phyloP scores from a whole-genome alignment of 345 rosid species.

The Crucihimalaya himalaica region DNA sequence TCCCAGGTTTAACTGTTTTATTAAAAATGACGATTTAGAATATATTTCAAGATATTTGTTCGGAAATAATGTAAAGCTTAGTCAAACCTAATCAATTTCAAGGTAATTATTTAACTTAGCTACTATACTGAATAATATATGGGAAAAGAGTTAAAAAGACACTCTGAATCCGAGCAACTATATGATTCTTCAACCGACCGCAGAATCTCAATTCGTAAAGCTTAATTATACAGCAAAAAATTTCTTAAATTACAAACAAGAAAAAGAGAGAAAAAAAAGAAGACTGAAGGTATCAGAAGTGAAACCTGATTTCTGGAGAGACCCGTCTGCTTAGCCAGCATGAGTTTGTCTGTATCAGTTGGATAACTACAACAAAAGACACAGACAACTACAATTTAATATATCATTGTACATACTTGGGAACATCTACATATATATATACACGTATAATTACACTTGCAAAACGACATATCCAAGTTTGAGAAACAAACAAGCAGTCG shows the following conservation, averaged over 20 bases:
- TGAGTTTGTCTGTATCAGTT: slow-evolving; percentile 83
- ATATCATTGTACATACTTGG: neutral
- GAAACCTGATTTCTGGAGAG: slow-evolving; percentile 82
- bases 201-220: slow-evolving; percentile 3
- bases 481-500: slow-evolving; percentile 33
- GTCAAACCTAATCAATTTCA: neutral
- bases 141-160: too few relatives aligned
- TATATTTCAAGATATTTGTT: neutral
- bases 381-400: slow-evolving; percentile 20
- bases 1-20: neutral
- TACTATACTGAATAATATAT: neutral
- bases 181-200: neutral
- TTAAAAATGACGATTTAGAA: neutral
- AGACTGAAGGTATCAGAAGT: slow-evolving; percentile 23
- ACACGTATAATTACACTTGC: slow-evolving; percentile 18
- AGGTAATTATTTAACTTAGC: neutral
- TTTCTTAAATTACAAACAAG: neutral
- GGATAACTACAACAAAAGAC: slow-evolving; percentile 66
- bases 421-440: neutral
- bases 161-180: too few relatives aligned
- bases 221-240: neutral
- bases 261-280: neutral
- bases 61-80: neutral
- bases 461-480: slow-evolving; percentile 25
- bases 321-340: slow-evolving; percentile 93